Evolutionary conservation across 2,329 filamentous ascomycete species (phyloP), one percentile per base, ranked within the genome.

Genomic region (Fusarium duplospermum): DNA sequence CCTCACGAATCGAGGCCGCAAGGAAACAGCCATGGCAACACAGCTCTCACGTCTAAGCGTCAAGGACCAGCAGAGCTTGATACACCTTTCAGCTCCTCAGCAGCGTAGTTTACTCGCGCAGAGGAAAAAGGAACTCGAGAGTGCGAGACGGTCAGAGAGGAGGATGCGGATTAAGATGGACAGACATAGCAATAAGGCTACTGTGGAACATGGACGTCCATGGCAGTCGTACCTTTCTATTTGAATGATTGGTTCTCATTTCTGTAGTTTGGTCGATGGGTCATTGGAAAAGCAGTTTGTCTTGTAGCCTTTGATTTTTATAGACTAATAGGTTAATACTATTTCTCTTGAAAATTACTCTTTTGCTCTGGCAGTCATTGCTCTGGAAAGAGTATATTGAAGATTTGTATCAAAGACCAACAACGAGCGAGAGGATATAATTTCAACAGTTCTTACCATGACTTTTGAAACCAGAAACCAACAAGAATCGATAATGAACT

Each of bases 51-150:
- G 60, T 1, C 62, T 72, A 1, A 72, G 72, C 4, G 58, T 61
- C 2, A 70, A 29, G 3, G 77, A 78, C 2, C 75, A 75, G 4
- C 67, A 62, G 31, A 78, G 74, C 11, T 47, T 78, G 22, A 40
- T 74, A 31, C 72, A 78, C 18, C 42, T 78, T 6, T 40, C 75
- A 4, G 50, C 61, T 2, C 69, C 72, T 0, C 38, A 70, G 22
- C 77, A 78, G 36, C 68, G 74, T 0, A 72, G 58, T 13, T 54
- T 76, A 1, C 52, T 76, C 0, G 11, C 66, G 1, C 64, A 66
- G 27, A 60, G 69, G 13, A 76, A 73, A 60, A 76, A 73, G 60
- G 71, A 74, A 1, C 2, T 76, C 13, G 66, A 74, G 7, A 31
- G 29, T 7, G 60, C 38, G 5, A 58, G 31, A 11, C 62, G 71